Base-by-base conservation (phyloP, 176 grass and related monocot species). In the Paspalum notatum region DNA sequence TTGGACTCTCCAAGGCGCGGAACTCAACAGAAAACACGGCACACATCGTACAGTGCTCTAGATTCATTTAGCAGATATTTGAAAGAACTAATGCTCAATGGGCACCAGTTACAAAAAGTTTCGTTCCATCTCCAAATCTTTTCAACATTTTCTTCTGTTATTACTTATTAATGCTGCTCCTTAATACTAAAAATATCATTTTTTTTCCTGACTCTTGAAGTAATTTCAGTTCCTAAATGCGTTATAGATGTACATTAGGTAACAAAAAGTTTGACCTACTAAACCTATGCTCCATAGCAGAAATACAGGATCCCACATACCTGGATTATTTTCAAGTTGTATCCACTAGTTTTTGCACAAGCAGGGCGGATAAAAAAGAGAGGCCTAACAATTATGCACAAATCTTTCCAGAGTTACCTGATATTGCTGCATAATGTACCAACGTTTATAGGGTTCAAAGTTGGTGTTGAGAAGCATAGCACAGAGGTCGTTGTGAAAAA, bases 401-500 rank as follows among this genome's bases (percentile, higher is more conserved):
- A 50, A 61, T 70, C 3, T 52, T 83, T 67, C 20, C n/a, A 37
- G 42, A 74, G 6, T 22, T 68, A 27, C n/a, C 20, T 81, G 10
- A 71, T 57, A 71, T 10, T 13, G 50, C 20, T 75, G 14, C 21
- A 20, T 44, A 9, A 63, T 90, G 15, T 49, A 58, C 45, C 83
- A 15, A 27, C 62, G 8, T 57, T 75, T 84, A n/a, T 67, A 98
- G 95, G 92, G 26, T 98, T 95, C 86, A 95, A 93, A 85, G 86
- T 91, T 81, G 90, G 90, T 73, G 85, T 75, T 46, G 96, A 95
- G 81, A 91, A 91, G 79, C 90, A 87, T 37, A 83, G 74, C 63
- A 95, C 96, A 58, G 92, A 95, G 82, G 92, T 98, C 17, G 87
- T 42, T 40, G 85, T 93, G 67, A 92, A 89, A 45, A 98, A 98